These are phyloP conservation scores for Coemansia furcata DNA, from an alignment of 192 early-diverging fungal genomes.

Conservation along the genomic window DNA sequence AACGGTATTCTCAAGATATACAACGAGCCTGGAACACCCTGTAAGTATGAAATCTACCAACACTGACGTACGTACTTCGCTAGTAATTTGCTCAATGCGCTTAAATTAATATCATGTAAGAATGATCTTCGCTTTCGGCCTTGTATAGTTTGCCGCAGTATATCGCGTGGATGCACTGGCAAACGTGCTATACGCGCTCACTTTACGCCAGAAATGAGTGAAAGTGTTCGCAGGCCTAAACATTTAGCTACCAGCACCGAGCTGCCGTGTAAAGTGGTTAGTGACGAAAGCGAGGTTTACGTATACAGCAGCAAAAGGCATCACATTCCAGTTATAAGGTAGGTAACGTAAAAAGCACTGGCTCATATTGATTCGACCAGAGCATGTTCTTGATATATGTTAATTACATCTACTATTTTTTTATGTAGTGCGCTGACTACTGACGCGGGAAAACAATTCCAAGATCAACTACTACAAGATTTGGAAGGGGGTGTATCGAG, in stretches of 20 bases:
- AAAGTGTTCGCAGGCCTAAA: not conserved
- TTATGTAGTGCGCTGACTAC: not conserved
- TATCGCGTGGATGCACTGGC: slow-evolving; percentile 28
- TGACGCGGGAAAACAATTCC: not conserved
- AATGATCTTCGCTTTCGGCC: not conserved
- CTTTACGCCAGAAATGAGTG: slow-evolving; percentile 21
- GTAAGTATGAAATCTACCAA: slow-evolving; percentile 14
- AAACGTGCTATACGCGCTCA: slow-evolving; percentile 10
- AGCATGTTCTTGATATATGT: not conserved
- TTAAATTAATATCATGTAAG: not conserved
- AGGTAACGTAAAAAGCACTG: not conserved
- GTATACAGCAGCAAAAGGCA: not conserved
- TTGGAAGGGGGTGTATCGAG: not conserved
- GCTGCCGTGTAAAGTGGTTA: slow-evolving; percentile 3
- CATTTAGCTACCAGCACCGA: not conserved
- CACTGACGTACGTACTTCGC: not conserved
- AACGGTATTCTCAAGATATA: slow-evolving; percentile 32
- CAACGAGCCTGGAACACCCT: slow-evolving; percentile 13
- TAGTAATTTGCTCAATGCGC: not conserved
- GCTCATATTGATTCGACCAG: not conserved
- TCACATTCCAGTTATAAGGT: slow-evolving; percentile 25
- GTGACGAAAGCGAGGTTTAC: not conserved
- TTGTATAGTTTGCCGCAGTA: slow-evolving; percentile 13
- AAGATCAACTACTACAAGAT: not conserved
- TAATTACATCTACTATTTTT: not conserved